Percentiles rank a stretch among this genome's conserved stretches.
phyloP scores from a whole-genome alignment of 2,329 filamentous ascomycete species.

The Hirsutella minnesotensis region DNA sequence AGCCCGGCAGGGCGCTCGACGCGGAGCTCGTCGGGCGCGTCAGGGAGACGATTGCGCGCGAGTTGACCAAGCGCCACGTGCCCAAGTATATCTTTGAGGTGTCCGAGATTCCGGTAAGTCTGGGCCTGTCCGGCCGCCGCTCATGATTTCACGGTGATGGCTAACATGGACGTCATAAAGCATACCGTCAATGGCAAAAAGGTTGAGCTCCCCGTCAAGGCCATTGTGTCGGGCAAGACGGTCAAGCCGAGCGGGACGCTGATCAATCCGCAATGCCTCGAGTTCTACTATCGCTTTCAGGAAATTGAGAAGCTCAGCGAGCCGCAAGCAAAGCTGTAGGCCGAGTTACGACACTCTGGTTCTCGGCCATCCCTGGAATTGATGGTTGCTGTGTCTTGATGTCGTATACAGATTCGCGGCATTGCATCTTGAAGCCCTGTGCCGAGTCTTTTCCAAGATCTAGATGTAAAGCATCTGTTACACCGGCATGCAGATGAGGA shows the following conservation, averaged over 20 bases:
- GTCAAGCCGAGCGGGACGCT: slow-evolving; percentile 69
- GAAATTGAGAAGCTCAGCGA: slow-evolving; percentile 20
- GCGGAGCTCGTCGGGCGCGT: slow-evolving; percentile 42
- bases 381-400: too few relatives aligned
- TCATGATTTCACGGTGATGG: too few relatives aligned
- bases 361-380: not conserved
- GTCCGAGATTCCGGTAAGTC: slow-evolving; percentile 64
- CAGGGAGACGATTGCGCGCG: slow-evolving; percentile 51
- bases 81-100: slow-evolving; percentile 71
- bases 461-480: too few relatives aligned
- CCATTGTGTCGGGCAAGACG: slow-evolving; percentile 64
- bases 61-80: slow-evolving; percentile 62
- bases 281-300: slow-evolving; percentile 67
- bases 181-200: slow-evolving; percentile 79
- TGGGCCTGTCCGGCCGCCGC: not conserved
- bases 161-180: slow-evolving; percentile 6
- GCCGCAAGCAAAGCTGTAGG: slow-evolving; percentile 18
- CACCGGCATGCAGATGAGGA: too few relatives aligned
- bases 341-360: not conserved
- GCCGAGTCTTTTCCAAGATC: too few relatives aligned
- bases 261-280: slow-evolving; percentile 61
- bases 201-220: slow-evolving; percentile 74
- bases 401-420: too few relatives aligned
- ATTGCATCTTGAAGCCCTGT: too few relatives aligned
- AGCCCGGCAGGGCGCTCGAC: slow-evolving; percentile 43